Base-by-base conservation (phyloP, 805 yeast species). In the Nakazawaea pomicola region DNA sequence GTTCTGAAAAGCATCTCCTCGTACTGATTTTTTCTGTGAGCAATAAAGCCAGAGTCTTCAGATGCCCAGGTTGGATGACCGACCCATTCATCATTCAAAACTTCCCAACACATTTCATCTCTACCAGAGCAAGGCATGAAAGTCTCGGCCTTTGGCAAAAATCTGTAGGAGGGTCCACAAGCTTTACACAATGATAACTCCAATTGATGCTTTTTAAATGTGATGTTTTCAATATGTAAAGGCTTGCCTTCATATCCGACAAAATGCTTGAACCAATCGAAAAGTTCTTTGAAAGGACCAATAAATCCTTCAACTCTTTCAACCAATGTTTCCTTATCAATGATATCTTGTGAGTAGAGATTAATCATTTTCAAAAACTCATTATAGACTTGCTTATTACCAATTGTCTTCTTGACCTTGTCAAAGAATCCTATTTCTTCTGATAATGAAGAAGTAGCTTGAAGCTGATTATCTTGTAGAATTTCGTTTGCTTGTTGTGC, bases 31-130 rank as follows among this genome's bases (percentile, higher is more conserved):
- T 93, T 93, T 49, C 98, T 78, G 61, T 93, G 99, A n/a, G 99
- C 96, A 58, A 93, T 90, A 54, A 91, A 93, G 0, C 99, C 99
- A 10, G 96, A 86, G 61, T 93, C 99, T 61, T 93, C 99, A 0
- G 98, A 91, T 4, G 98, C 99, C 99, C 99, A 93, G n/a, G 96
- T 95, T 17, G 99, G 99, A 62, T 93, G 98, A 6, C 97, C 96
- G 27, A 93, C 98, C 97, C 98, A 93, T 62, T 91, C 98, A 60
- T 93, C 99, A 61, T 93, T 93, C 52, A 93, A 72, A 12, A 93
- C 96, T 56, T 91, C 97, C 97, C 97, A 91, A 60, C 99, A 93
- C 90, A 93, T 85, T 53, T 91, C 98, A 62, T 93, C 99, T 54
- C 99, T 79, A 14, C 99, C 99, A 8, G 95, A 85, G 54, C 98